These are phyloP conservation scores for Tieghemostelium lacteum DNA, from an alignment of 78 protist genomes.

Conservation along the genomic window DNA sequence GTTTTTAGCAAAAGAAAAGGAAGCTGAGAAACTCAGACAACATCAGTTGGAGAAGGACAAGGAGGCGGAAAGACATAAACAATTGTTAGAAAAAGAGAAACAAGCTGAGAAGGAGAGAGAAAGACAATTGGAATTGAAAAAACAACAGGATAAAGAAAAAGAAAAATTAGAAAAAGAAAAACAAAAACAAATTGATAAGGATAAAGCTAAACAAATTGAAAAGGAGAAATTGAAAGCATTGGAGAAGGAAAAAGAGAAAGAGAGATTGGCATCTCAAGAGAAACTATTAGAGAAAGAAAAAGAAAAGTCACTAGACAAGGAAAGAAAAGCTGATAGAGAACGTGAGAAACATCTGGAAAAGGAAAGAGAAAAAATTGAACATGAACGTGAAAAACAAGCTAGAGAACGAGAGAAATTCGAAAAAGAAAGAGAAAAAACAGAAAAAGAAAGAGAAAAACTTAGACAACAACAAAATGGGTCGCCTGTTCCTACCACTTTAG, in stretches of 20 bases:
- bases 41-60: not conserved
- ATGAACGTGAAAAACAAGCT: not conserved
- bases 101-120: not conserved
- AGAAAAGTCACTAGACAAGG: slow-evolving; percentile 1
- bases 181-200: not conserved
- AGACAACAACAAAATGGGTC: not conserved
- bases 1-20: slow-evolving; percentile 39
- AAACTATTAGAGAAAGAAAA: not conserved
- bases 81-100: not conserved
- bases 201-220: not conserved
- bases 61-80: slow-evolving; percentile 3
- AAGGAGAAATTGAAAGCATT: not conserved
- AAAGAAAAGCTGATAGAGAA: slow-evolving; percentile 9
- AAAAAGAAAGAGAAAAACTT: not conserved
- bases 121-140: slow-evolving; percentile 6
- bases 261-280: not conserved
- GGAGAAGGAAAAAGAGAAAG: not conserved
- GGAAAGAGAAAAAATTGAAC: not conserved
- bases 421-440: slow-evolving; percentile 28
- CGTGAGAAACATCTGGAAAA: slow-evolving; percentile 28
- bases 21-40: slow-evolving; percentile 24
- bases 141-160: not conserved
- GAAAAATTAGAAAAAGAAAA: slow-evolving; percentile 9
- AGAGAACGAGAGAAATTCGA: not conserved
- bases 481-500: not conserved